A percentile compares a stretch with the other conserved stretches of the same genome.
phyloP scores from a whole-genome alignment of 768 basidiomycete genomes.

The Pluteus cervinus region DNA sequence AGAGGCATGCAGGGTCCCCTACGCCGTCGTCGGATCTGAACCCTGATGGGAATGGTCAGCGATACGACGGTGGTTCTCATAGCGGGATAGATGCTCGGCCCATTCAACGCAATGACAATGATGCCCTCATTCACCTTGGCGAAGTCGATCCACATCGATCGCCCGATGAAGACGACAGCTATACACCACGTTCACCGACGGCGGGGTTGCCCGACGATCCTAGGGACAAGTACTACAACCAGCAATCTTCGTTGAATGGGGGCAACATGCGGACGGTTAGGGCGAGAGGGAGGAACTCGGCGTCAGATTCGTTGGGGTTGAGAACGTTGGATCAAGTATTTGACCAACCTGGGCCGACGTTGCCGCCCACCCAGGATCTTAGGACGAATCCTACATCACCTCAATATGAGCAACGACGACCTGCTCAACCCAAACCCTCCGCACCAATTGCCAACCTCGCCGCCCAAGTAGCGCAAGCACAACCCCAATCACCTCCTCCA shows the following conservation, averaged over 20 bases:
- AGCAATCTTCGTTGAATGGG: too few relatives aligned
- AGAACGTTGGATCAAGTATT: constrained; percentile 55
- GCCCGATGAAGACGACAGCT: too few relatives aligned
- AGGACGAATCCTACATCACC: too few relatives aligned
- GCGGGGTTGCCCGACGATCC: constrained; percentile 49
- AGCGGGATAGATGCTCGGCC: constrained; percentile 32
- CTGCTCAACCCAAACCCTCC: constrained; percentile 16
- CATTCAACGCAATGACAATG: constrained; percentile 36
- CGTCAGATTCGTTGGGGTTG: constrained; percentile 58
- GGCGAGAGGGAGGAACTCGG: constrained; percentile 47
- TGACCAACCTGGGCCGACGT: constrained; percentile 29
- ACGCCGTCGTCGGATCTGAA: constrained; percentile 51
- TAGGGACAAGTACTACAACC: constrained; percentile 10
- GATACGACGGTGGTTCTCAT: constrained; percentile 23
- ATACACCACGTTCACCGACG: constrained; percentile 66
- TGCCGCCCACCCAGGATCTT: constrained; percentile 12
- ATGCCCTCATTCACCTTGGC: constrained; percentile 26
- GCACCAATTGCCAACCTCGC: constrained; percentile 12
- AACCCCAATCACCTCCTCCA: constrained; percentile 3
- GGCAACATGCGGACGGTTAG: too few relatives aligned
- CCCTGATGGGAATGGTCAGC: constrained; percentile 30
- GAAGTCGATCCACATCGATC: constrained; percentile 26
- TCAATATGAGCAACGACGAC: constrained; percentile 1
- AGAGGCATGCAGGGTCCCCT: constrained; percentile 34
- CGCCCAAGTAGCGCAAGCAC: too few relatives aligned